phyloP scores from a whole-genome alignment of 441 rosid species.

The Biscutella laevigata region DNA sequence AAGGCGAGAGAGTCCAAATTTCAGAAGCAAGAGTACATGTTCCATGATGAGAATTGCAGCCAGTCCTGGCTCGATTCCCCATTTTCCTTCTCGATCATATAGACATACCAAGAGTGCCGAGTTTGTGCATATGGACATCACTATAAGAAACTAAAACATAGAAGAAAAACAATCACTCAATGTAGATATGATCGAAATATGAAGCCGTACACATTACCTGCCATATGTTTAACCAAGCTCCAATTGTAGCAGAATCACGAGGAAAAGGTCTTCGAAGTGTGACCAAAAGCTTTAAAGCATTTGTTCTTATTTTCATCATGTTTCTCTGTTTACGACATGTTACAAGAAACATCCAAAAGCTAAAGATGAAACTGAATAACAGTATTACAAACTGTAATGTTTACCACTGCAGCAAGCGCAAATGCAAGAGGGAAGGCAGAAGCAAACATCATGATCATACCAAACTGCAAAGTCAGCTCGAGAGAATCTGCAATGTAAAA shows the following conservation, averaged over 20 bases:
- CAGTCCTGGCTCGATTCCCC: conserved; percentile 90
- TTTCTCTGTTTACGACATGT: conserved; percentile 47
- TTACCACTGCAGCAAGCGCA: conserved; percentile 68
- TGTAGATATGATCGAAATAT: too few species aligned
- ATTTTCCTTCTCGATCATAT: conserved; percentile 77
- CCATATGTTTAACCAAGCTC: conserved; percentile 92
- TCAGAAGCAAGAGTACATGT: conserved; percentile 61
- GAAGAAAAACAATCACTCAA: background rate
- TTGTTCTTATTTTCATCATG: conserved; percentile 69
- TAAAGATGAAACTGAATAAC: conserved; percentile 3
- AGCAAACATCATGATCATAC: conserved; percentile 98
- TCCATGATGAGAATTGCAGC: conserved; percentile 81
- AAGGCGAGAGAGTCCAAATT: conserved; percentile 72
- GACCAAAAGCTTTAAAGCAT: conserved; percentile 70
- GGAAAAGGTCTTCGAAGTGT: conserved; percentile 81
- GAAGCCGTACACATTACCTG: too few species aligned
- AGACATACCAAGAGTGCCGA: conserved; percentile 79
- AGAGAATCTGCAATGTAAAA: conserved; percentile 46
- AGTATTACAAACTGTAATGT: background rate
- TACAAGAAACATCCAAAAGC: background rate
- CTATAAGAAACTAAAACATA: conserved; percentile 57
- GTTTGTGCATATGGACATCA: conserved; percentile 91
- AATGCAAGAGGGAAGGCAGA: conserved; percentile 91
- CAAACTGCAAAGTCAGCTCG: conserved; percentile 81
- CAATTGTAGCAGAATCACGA: conserved; percentile 68